Evolutionary conservation across 305 asterid species (phyloP), one percentile per base, ranked within the genome.

Genomic region (Fraxinus platypoda): DNA sequence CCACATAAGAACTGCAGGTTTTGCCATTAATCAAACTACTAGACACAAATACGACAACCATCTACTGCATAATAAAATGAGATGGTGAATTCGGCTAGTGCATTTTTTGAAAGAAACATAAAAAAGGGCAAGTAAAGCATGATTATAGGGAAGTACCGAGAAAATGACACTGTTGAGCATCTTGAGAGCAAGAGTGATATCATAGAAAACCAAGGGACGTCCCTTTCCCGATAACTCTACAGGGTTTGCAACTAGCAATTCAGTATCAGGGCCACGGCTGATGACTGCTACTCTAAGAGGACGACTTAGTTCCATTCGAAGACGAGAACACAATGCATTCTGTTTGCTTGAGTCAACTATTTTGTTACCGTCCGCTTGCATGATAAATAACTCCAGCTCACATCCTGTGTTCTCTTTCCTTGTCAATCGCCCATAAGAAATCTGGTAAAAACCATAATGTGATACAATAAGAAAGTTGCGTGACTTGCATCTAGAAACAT

Each of bases 241-340:
- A 15, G 93, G 98, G 83, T 94, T 95, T 74, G 97, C 97, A 52
- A 94, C 98, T 59, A 94, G 82, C 75, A 95, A 86, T 81, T 95
- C 98, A 2, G 92, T 87, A 75, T 95, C 99, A 1, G 99, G 99
- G 78, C 99, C 99, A 70, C 98, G 94, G 89, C 89, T 90, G 64
- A 90, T 83, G 86, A 93, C 37, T 12, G 94, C 85, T 57, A 94
- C 92, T 88, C 95, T 91, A 4, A 94, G 87, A 26, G 99, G 99
- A 46, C 92, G 94, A 64, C 92, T 90, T 28, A 95, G 89, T 82
- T 95, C 98, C 91, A 85, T 84, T 76, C 84, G 85, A 49, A 95
- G 94, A 85, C 94, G 97, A 79, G 90, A 85, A 33, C 84, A 52
- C 80, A 95, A 70, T 0, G 90, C 86, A 23, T 85, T 82, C 86